Conservation (phyloP, 1,284 basidiomycete species). For the Fomitiporia mediterranea region DNA sequence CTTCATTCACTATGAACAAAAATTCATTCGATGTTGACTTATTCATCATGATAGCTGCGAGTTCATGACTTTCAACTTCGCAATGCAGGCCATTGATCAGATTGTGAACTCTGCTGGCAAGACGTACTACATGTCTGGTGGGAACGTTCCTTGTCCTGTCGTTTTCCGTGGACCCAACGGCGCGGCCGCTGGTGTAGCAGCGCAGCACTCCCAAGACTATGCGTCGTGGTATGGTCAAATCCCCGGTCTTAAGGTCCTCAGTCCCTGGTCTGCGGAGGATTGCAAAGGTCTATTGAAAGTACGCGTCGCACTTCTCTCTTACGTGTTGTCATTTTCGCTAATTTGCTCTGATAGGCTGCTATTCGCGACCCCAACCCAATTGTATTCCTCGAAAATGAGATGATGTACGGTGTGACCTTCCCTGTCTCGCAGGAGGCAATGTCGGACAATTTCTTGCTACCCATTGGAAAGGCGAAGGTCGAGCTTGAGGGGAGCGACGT, state of each 20-base stretch:
- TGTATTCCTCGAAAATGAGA: constrained; percentile 99
- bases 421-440: constrained; percentile 93
- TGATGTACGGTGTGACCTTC: constrained; percentile 97
- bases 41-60: constrained; percentile 66
- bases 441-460: constrained; percentile 91
- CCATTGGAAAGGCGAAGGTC: constrained; percentile 97
- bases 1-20: constrained; percentile 13
- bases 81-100: constrained; percentile 98
- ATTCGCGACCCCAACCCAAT: constrained; percentile 99
- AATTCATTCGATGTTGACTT: constrained; percentile 4
- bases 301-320: constrained; percentile 22
- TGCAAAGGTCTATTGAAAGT: constrained; percentile 98
- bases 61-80: constrained; percentile 99
- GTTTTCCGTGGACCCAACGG: constrained; percentile 99
- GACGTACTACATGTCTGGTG: constrained; percentile 99
- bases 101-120: constrained; percentile 99
- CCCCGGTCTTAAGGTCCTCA: constrained; percentile 96
- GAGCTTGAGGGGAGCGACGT: constrained; percentile 92
- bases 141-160: constrained; percentile 95
- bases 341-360: constrained; percentile 56
- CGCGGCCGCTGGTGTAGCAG: constrained; percentile 94
- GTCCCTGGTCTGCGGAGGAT: constrained; percentile 96
- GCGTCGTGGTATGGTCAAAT: constrained; percentile 85
- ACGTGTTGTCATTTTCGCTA: constrained; percentile 2
- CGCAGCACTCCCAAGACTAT: constrained; percentile 91